phyloP scores from a whole-genome alignment of 495 filamentous ascomycete species.

The Achaetomiella virescens region DNA sequence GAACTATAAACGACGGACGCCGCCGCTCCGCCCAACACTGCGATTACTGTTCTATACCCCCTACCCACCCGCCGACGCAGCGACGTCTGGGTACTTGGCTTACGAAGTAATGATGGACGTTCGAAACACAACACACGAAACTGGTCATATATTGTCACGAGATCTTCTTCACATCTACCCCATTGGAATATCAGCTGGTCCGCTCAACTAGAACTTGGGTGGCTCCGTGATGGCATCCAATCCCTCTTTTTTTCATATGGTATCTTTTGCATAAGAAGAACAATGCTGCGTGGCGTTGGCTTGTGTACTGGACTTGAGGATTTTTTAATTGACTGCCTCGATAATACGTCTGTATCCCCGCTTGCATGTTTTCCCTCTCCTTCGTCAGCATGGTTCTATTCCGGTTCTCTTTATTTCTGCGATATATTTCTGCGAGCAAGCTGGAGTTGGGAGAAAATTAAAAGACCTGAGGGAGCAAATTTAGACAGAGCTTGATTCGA shows the following conservation, averaged over 20 bases:
- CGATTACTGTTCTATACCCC: slow-evolving; percentile 14
- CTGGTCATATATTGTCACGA: slow-evolving; percentile 3
- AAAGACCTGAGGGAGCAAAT: too few species aligned
- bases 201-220: too few species aligned
- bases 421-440: background rate
- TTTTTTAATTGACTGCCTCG: background rate
- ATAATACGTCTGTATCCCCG: slow-evolving; percentile 2
- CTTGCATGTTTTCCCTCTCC: slow-evolving; percentile 1
- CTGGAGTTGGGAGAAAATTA: background rate
- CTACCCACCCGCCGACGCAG: background rate
- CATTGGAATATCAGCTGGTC: too few species aligned
- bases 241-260: background rate
- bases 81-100: background rate
- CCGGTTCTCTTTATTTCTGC: background rate
- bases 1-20: slow-evolving; percentile 37
- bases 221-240: too few species aligned
- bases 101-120: slow-evolving; percentile 20
- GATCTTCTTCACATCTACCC: background rate
- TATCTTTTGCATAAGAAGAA: slow-evolving; percentile 4
- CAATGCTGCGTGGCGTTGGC: background rate
- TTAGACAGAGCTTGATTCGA: too few species aligned
- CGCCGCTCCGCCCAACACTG: background rate
- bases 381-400: too few species aligned
- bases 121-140: background rate
- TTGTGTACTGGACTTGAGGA: background rate